Base-by-base conservation (phyloP, 257 asterid species). In the Solanum etuberosum region DNA sequence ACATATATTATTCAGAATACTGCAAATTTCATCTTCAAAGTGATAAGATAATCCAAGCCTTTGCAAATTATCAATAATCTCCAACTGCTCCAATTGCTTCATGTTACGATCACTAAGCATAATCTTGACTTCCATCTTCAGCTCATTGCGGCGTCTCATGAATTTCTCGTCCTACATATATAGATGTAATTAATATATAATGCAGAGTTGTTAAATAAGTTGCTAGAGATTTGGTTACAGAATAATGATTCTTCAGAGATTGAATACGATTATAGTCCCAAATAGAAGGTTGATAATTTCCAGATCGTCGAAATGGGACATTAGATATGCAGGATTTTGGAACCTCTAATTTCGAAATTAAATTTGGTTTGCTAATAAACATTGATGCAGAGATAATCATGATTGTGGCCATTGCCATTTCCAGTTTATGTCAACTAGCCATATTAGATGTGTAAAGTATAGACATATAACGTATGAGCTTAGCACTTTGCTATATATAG, bases 231-330 rank as follows among this genome's bases (percentile, higher is more conserved):
- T 20, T 72, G 81, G 5, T 73, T 86, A 93, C 95, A 80, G 40
- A 46, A 54, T 91, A 91, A 51, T 70, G 88, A 65, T 72, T 91
- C 72, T 73, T 87, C 35, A 92, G 70, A 1, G 92, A 92, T 73
- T 91, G 94, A 70, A 93, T 86, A 78, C 27, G 87, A 67, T 89
- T 88, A 63, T 83, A 90, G 27, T 71, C 89, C 93, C 94, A 91
- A 11, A 72, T 25, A 16, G 93, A 27, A 81, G 93, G 91, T 73
- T 86, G 84, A 70, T 93, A 93, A 87, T 93, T 92, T 67, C 92
- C 94, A 2, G 93, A 89, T 16, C 94, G 90, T 14, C 91, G 32
- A 70, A 87, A 12, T 5, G 74, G 83, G 31, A 38, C 37, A 46
- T 46, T 80, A 5, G 67, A 46, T 0, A 46, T 80, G 85, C 85